Evolutionary conservation across 345 rosid species (phyloP).

Genomic region (Bretschneidera sinensis): DNA sequence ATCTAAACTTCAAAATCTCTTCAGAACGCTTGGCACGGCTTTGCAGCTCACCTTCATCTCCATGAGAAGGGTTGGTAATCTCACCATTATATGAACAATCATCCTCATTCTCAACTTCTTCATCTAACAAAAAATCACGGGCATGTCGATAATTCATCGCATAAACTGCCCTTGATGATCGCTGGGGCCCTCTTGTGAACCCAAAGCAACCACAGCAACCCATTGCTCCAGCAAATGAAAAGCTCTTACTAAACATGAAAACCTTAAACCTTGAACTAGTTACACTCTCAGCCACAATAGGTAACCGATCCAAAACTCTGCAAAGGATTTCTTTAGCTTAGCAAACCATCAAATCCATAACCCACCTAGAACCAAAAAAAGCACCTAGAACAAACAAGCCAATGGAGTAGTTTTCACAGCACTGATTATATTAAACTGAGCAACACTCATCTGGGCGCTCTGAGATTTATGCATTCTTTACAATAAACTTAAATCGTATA

Average conservation of each 20-base stretch:
- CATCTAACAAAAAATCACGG: constrained; percentile 55
- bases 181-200: constrained; percentile 39
- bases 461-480: too few relatives aligned
- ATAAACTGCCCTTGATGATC: constrained; percentile 25
- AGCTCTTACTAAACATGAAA: constrained; percentile 54
- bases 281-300: constrained; percentile 19
- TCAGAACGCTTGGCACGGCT: constrained; percentile 53
- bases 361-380: background rate
- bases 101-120: constrained; percentile 51
- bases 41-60: constrained; percentile 44
- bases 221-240: constrained; percentile 53
- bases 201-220: constrained; percentile 98
- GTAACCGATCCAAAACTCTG: constrained; percentile 28
- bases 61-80: constrained; percentile 43
- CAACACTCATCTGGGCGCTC: background rate
- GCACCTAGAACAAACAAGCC: too few relatives aligned
- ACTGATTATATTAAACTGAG: background rate
- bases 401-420: background rate
- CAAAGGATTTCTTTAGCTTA: constrained; percentile 17
- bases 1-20: constrained; percentile 68
- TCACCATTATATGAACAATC: constrained; percentile 52
- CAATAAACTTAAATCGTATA: too few relatives aligned
- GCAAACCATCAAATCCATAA: constrained; percentile 1
- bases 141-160: constrained; percentile 35
- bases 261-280: constrained; percentile 18